phyloP scores from a whole-genome alignment of 176 grass and related monocot genomes.

The Carex scoparia region DNA sequence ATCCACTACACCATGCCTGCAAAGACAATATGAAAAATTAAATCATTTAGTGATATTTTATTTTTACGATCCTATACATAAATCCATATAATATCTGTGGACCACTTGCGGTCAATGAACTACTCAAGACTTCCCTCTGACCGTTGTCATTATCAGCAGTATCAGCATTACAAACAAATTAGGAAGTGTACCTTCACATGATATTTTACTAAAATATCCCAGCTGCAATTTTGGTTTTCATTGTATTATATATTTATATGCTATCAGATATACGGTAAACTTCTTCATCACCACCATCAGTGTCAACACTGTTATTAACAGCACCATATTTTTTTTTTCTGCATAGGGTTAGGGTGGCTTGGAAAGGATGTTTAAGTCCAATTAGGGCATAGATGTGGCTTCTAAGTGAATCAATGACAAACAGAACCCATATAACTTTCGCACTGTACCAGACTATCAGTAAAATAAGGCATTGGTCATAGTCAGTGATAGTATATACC shows the following conservation, averaged over 20 bases:
- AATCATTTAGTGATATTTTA: not conserved
- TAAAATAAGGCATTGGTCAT: not conserved
- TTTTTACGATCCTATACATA: not conserved
- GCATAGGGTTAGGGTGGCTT: not conserved
- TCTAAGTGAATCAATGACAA: not conserved
- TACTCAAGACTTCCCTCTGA: not conserved
- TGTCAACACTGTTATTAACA: not conserved
- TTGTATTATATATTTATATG: not conserved
- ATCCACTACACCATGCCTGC: constrained; percentile 72
- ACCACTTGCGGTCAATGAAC: not conserved
- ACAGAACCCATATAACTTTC: not conserved
- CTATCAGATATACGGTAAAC: not conserved
- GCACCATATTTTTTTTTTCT: not conserved
- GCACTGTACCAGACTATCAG: not conserved
- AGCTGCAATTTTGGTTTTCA: not conserved
- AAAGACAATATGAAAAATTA: constrained; percentile 9
- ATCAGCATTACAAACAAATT: not conserved
- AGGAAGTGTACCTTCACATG: not conserved
- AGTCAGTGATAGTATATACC: not conserved
- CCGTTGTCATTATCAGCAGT: too few relatives aligned
- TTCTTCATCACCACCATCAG: not conserved
- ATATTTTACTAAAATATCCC: not conserved
- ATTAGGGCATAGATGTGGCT: not conserved
- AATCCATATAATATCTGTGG: not conserved
- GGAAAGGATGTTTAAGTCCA: not conserved